Evolutionary conservation across 2,329 filamentous ascomycete genomes (phyloP).

Genomic region (Colletotrichum cereale): DNA sequence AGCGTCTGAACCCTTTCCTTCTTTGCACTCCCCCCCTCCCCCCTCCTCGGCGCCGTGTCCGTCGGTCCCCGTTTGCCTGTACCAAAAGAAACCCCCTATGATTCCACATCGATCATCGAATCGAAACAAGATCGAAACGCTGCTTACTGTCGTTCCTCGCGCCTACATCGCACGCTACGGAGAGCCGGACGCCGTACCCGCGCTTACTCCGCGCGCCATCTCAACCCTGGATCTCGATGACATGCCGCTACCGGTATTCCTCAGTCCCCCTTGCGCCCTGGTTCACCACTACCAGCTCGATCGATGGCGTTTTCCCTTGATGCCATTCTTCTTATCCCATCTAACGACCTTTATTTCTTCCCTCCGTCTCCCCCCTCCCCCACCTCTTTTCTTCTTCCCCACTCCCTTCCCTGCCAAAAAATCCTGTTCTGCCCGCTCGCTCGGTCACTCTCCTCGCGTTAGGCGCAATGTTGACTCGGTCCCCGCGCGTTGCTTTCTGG

Average conservation of each 20-base stretch:
- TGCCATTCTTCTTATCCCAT: neutral
- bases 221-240: constrained; percentile 30
- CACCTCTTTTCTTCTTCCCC: neutral
- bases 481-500: neutral
- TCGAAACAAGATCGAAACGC: constrained; percentile 36
- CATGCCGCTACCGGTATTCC: constrained; percentile 25
- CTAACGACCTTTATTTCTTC: too few relatives aligned
- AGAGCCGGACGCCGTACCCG: neutral
- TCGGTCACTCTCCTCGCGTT: constrained; percentile 3
- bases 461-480: neutral
- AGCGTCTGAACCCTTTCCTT: neutral
- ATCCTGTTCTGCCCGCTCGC: neutral
- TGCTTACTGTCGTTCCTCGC: neutral
- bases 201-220: neutral
- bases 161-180: neutral
- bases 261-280: neutral
- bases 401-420: neutral
- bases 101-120: constrained; percentile 25
- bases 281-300: neutral
- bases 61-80: neutral
- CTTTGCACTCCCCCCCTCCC: neutral
- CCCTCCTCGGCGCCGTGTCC: neutral
- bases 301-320: neutral
- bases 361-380: neutral
- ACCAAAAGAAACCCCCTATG: neutral